These are phyloP conservation scores for Dioscorea dumetorum DNA, from an alignment of 106 monocot genomes.

Conservation along the genomic window DNA sequence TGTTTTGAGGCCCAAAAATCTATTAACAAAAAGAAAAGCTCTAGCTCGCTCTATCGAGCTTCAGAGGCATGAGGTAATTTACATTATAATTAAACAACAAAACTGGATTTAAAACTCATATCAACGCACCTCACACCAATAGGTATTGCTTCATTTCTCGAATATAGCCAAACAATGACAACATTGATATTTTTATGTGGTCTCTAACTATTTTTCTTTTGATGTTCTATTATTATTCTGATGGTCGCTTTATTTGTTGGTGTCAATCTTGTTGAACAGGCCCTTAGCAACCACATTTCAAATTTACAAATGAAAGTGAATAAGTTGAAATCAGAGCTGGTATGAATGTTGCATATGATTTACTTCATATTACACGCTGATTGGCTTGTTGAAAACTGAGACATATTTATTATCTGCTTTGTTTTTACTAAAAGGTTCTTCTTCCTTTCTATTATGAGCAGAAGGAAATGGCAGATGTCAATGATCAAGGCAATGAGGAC, in stretches of 20 bases:
- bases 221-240: neutral
- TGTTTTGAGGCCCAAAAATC: slow-evolving; percentile 75
- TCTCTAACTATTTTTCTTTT: neutral
- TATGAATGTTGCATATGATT: slow-evolving; percentile 13
- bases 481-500: slow-evolving; percentile 65
- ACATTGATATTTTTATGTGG: too few species aligned
- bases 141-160: too few species aligned
- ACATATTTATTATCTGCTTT: neutral
- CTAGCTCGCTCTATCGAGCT: slow-evolving; percentile 93
- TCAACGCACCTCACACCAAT: too few species aligned
- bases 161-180: too few species aligned
- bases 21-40: slow-evolving; percentile 93
- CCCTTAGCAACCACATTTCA: slow-evolving; percentile 57
- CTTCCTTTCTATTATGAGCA: slow-evolving; percentile 15
- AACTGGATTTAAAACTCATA: too few species aligned
- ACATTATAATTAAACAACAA: too few species aligned
- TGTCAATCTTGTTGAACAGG: slow-evolving; percentile 27
- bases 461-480: slow-evolving; percentile 61
- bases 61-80: slow-evolving; percentile 68
- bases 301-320: slow-evolving; percentile 48
- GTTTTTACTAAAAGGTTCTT: neutral
- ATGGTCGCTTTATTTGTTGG: neutral
- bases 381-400: neutral
- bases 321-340: slow-evolving; percentile 73
- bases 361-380: neutral